Conservation (phyloP, 768 basidiomycete species). For the Hemileccinum rubropunctum region DNA sequence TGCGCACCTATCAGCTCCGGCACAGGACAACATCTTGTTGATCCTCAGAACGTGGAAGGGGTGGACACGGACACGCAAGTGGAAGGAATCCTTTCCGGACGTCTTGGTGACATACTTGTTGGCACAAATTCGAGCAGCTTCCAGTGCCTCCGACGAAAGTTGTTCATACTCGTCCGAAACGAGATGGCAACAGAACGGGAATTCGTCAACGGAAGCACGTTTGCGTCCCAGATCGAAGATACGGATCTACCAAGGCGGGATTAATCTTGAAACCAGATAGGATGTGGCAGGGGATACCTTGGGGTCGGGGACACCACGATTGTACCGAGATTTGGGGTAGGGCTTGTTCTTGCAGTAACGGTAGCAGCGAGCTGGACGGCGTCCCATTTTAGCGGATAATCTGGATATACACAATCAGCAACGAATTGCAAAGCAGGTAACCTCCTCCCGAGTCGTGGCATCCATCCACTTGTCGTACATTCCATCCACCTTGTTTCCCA, state of each 20-base stretch:
- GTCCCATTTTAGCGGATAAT: slow-evolving; percentile 65
- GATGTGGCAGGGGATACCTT: slow-evolving; percentile 50
- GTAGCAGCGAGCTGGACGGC: slow-evolving; percentile 97
- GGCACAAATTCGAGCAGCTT: slow-evolving; percentile 98
- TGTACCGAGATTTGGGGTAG: slow-evolving; percentile 92
- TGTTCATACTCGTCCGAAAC: slow-evolving; percentile 99
- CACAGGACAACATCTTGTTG: slow-evolving; percentile 99
- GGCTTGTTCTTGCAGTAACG: slow-evolving; percentile 99
- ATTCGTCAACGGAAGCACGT: slow-evolving; percentile 95
- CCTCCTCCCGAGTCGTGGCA: background rate
- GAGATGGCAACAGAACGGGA: slow-evolving; percentile 95
- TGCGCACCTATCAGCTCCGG: slow-evolving; percentile 89
- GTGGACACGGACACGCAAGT: slow-evolving; percentile 94
- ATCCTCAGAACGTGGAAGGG: slow-evolving; percentile 99
- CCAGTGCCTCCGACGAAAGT: slow-evolving; percentile 90
- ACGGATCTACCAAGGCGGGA: slow-evolving; percentile 63
- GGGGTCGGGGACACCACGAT: slow-evolving; percentile 97
- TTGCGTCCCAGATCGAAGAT: slow-evolving; percentile 97
- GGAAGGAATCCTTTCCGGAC: slow-evolving; percentile 98
- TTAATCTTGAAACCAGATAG: background rate
- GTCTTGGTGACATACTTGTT: slow-evolving; percentile 99
- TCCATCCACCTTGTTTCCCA: slow-evolving; percentile 15
- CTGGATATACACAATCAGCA: slow-evolving; percentile 13
- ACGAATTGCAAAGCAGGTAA: background rate
- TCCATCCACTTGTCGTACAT: slow-evolving; percentile 9